Conservation (phyloP, 1,139 yeast species). For the Nakaseomyces glabratus region DNA sequence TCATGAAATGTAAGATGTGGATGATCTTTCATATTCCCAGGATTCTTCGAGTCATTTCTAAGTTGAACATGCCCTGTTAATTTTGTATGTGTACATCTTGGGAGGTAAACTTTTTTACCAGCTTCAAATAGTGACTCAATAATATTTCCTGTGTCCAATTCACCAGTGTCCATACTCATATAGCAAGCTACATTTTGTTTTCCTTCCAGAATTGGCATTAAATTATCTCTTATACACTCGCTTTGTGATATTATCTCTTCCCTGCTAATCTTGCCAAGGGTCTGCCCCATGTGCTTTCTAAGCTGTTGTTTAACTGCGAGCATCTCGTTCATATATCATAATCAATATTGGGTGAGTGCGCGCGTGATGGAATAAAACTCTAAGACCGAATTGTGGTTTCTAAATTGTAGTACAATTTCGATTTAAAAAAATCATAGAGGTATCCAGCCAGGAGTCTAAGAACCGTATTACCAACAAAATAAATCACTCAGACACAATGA, state of each 20-base stretch:
- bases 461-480: no score
- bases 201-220: not conserved
- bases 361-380: no score
- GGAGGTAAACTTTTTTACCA: slow-evolving; percentile 20
- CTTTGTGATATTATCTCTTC: slow-evolving; percentile 1
- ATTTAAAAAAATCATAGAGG: no score
- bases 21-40: slow-evolving; percentile 11
- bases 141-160: slow-evolving; percentile 23
- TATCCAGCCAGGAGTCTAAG: no score
- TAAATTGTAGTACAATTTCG: no score
- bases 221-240: not conserved
- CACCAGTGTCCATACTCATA: slow-evolving; percentile 29
- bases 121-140: slow-evolving; percentile 16
- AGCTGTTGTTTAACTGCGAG: not conserved
- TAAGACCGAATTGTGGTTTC: no score
- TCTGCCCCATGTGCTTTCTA: not conserved
- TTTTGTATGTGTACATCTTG: slow-evolving; percentile 26
- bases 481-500: no score
- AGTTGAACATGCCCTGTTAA: slow-evolving; percentile 21
- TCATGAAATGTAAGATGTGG: slow-evolving; percentile 53
- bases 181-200: slow-evolving; percentile 22
- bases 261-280: not conserved
- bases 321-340: not conserved
- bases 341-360: not conserved
- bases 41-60: slow-evolving; percentile 10